A percentile compares a stretch with the other conserved stretches of the same genome.
Conservation (phyloP, 768 basidiomycete species). For the Kwoniella heveanensis region DNA sequence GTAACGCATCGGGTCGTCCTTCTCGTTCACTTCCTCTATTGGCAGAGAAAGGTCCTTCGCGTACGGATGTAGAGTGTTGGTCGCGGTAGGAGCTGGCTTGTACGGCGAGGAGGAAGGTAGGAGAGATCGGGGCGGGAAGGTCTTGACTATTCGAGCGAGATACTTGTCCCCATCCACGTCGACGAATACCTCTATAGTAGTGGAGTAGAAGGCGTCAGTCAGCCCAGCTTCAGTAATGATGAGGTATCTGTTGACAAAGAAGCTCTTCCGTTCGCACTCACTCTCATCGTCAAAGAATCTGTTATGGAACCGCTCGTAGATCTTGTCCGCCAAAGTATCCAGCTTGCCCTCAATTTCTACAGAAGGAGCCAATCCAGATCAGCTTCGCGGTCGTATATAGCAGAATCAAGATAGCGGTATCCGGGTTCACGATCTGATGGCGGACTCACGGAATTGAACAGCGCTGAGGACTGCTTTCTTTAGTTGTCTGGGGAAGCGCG, state of each 20-base stretch:
- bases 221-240: too few species aligned
- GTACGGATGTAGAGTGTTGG: slow-evolving; percentile 63
- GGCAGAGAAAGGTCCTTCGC: slow-evolving; percentile 77
- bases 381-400: background rate
- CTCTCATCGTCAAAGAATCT: slow-evolving; percentile 90
- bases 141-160: slow-evolving; percentile 77
- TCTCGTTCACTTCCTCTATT: slow-evolving; percentile 67
- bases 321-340: slow-evolving; percentile 90
- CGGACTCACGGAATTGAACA: slow-evolving; percentile 91
- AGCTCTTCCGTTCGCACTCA: slow-evolving; percentile 59
- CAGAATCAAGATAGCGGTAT: too few species aligned
- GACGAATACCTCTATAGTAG: slow-evolving; percentile 85
- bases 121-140: slow-evolving; percentile 59
- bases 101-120: slow-evolving; percentile 54
- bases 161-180: slow-evolving; percentile 87
- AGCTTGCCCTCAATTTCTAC: slow-evolving; percentile 94
- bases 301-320: slow-evolving; percentile 94
- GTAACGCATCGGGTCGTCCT: slow-evolving; percentile 80
- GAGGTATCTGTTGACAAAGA: too few species aligned
- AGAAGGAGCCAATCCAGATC: background rate
- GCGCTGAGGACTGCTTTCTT: slow-evolving; percentile 87
- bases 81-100: background rate
- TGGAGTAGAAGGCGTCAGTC: too few species aligned
- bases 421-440: too few species aligned
- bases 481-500: slow-evolving; percentile 86